phyloP scores from a whole-genome alignment of 2,329 filamentous ascomycete species.

The Beauveria varroae region DNA sequence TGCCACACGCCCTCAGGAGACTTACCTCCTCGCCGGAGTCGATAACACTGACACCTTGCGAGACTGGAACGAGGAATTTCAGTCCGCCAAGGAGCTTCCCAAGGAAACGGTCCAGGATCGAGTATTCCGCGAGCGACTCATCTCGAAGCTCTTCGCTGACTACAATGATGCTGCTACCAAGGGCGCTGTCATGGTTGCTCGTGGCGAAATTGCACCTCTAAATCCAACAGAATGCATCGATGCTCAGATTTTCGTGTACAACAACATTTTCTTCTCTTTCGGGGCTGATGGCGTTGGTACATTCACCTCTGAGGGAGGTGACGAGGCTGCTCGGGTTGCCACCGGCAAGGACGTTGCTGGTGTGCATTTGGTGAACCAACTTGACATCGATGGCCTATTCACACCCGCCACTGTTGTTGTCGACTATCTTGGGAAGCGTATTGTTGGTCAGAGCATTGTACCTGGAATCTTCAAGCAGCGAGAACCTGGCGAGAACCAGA shows the following conservation, averaged over 20 bases:
- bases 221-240: constrained; percentile 91
- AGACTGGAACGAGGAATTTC: constrained; percentile 99
- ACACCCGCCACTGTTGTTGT: constrained; percentile 94
- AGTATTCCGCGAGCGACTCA: constrained; percentile 88
- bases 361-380: constrained; percentile 90
- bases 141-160: constrained; percentile 94
- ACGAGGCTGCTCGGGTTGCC: constrained; percentile 90
- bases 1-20: constrained; percentile 84
- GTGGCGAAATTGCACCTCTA: constrained; percentile 84
- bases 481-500: constrained; percentile 95
- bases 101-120: constrained; percentile 91
- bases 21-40: constrained; percentile 78
- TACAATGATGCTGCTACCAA: constrained; percentile 93
- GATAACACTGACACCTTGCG: constrained; percentile 91
- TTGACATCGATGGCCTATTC: constrained; percentile 90
- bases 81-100: constrained; percentile 89
- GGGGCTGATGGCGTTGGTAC: constrained; percentile 96
- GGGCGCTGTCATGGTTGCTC: constrained; percentile 84
- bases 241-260: constrained; percentile 98
- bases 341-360: constrained; percentile 95
- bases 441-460: constrained; percentile 96
- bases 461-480: constrained; percentile 99
- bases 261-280: constrained; percentile 99
- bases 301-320: constrained; percentile 91
- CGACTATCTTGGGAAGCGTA: constrained; percentile 93